A percentile compares a stretch with the other conserved stretches of the same genome.
These are phyloP conservation scores for Gnetum montanum DNA, from an alignment of 75 land plant species.

Conservation along the genomic window DNA sequence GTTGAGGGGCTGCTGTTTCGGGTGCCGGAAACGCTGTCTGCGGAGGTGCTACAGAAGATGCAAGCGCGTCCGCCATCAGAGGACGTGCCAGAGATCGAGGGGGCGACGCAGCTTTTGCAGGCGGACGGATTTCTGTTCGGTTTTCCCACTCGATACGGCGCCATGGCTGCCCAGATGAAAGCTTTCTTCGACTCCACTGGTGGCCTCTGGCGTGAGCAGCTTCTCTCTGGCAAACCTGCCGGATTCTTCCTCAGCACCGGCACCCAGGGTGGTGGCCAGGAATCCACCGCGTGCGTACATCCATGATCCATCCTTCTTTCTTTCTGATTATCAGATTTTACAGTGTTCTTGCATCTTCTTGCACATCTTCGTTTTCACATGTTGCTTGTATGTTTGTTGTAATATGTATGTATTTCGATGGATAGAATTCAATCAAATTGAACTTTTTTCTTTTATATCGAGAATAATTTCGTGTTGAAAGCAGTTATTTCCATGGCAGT, in stretches of 20 bases:
- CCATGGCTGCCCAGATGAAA: conserved; percentile 94
- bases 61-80: conserved; percentile 58
- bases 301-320: neutral
- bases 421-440: no score
- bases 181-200: conserved; percentile 88
- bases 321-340: no score
- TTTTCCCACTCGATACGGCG: conserved; percentile 82
- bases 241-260: conserved; percentile 92
- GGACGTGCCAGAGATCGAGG: conserved; percentile 49
- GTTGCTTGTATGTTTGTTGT: no score
- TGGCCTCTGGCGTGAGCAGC: conserved; percentile 59
- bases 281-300: conserved; percentile 79
- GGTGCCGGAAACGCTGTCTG: conserved; percentile 69
- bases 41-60: conserved; percentile 63
- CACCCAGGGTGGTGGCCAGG: conserved; percentile 91
- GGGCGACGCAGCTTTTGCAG: conserved; percentile 39
- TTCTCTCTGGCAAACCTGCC: conserved; percentile 82
- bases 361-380: no score
- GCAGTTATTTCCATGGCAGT: no score
- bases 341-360: no score
- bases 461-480: no score
- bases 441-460: no score
- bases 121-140: conserved; percentile 89
- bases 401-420: no score
- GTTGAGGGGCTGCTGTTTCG: conserved; percentile 63